Evolutionary conservation across 1,284 basidiomycete species (phyloP).

Genomic region (Ganoderma multipileum): DNA sequence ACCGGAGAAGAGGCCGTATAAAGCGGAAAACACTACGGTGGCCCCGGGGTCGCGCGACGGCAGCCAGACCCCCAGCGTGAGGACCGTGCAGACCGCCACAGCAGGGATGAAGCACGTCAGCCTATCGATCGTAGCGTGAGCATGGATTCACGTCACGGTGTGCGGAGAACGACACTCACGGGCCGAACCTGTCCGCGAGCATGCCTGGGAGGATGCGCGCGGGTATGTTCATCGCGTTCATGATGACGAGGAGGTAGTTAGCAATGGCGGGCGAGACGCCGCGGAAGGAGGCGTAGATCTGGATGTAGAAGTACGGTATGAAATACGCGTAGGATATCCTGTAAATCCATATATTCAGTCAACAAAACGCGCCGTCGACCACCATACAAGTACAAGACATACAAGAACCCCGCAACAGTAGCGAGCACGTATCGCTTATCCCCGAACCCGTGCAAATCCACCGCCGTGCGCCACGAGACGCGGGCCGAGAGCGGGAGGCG

Average conservation of each 20-base stretch:
- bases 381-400: conserved; percentile 6
- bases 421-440: conserved; percentile 41
- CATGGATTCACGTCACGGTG: background rate
- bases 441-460: conserved; percentile 42
- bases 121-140: background rate
- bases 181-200: conserved; percentile 25
- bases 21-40: conserved; percentile 27
- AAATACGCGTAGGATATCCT: conserved; percentile 40
- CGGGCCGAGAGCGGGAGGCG: conserved; percentile 23
- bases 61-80: conserved; percentile 26
- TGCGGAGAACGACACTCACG: conserved; percentile 10
- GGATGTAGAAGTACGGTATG: conserved; percentile 49
- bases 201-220: conserved; percentile 27
- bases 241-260: conserved; percentile 27
- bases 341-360: background rate
- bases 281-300: conserved; percentile 31
- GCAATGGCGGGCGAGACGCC: conserved; percentile 22
- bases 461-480: conserved; percentile 26
- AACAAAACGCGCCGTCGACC: background rate
- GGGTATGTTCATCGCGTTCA: conserved; percentile 29
- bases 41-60: conserved; percentile 23
- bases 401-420: conserved; percentile 41
- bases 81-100: conserved; percentile 20
- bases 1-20: conserved; percentile 30
- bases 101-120: conserved; percentile 26